These are phyloP conservation scores for Sindora glabra DNA, from an alignment of 306 rosid genomes.

Conservation along the genomic window DNA sequence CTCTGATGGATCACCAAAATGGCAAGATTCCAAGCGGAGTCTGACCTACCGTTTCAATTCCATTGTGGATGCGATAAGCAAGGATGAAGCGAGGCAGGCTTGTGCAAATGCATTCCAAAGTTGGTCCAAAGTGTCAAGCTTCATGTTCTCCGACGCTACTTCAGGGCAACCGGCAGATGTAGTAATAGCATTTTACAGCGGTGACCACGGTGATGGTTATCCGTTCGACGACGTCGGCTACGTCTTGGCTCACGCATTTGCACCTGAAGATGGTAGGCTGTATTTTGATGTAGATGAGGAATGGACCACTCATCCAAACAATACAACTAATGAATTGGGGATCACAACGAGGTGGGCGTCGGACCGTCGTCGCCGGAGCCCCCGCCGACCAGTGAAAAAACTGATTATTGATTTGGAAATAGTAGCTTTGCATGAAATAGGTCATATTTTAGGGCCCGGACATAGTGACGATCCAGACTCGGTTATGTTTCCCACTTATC, in stretches of 20 bases:
- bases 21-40: neutral
- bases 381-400: too few relatives aligned
- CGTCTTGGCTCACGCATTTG: neutral
- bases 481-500: slow-evolving; percentile 1
- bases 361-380: too few relatives aligned
- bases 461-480: slow-evolving; percentile 23
- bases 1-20: neutral
- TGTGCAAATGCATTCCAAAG: neutral
- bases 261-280: neutral
- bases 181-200: neutral
- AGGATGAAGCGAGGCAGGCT: neutral
- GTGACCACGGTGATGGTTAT: neutral
- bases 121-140: neutral
- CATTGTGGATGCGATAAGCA: neutral
- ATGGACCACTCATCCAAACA: slow-evolving; percentile 1
- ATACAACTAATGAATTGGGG: too few relatives aligned
- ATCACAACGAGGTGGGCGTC: too few relatives aligned
- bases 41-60: neutral
- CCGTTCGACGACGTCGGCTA: neutral
- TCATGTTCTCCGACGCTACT: neutral
- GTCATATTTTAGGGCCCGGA: slow-evolving; percentile 25
- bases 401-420: slow-evolving; percentile 19
- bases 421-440: slow-evolving; percentile 32
- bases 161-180: neutral
- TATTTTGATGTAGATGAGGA: slow-evolving; percentile 1